A percentile compares a stretch with the other conserved stretches of the same genome.
These are phyloP conservation scores for Gracilaria caudata DNA, from an alignment of 23 red algal genomes.

Conservation along the genomic window DNA sequence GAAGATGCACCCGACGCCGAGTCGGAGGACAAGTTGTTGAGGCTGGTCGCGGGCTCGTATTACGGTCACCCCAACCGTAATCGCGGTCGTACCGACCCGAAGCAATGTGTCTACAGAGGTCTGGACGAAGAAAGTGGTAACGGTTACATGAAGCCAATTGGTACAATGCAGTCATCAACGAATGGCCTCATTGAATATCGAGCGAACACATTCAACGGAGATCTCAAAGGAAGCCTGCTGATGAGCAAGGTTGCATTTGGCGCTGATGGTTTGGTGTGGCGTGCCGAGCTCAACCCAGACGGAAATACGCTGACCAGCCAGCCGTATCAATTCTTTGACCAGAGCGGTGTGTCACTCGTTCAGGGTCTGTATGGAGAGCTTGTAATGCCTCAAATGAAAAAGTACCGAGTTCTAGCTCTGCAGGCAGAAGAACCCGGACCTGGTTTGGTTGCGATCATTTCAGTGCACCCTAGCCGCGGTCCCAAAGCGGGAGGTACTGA, in stretches of 20 bases:
- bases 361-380: slow-evolving; percentile 51
- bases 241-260: slow-evolving; percentile 65
- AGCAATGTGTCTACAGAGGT: slow-evolving; percentile 50
- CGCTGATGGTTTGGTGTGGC: slow-evolving; percentile 42
- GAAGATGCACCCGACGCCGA: slow-evolving; percentile 22
- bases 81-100: slow-evolving; percentile 59
- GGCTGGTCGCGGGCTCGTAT: slow-evolving; percentile 34
- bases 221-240: slow-evolving; percentile 44
- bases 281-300: slow-evolving; percentile 15
- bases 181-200: slow-evolving; percentile 69
- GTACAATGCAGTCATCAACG: slow-evolving; percentile 56
- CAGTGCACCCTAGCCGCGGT: slow-evolving; percentile 53
- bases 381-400: slow-evolving; percentile 73
- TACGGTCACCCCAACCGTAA: slow-evolving; percentile 71
- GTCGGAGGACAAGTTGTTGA: slow-evolving; percentile 52
- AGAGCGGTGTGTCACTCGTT: slow-evolving; percentile 54
- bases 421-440: slow-evolving; percentile 14
- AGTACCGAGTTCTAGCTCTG: slow-evolving; percentile 47
- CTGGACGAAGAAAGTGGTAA: slow-evolving; percentile 28
- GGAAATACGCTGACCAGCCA: slow-evolving; percentile 38
- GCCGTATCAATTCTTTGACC: slow-evolving; percentile 34
- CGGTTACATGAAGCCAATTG: slow-evolving; percentile 37
- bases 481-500: slow-evolving; percentile 47
- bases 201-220: slow-evolving; percentile 46
- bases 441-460: slow-evolving; percentile 1